These are phyloP conservation scores for Davidsoniella eucalypti DNA, from an alignment of 2,329 filamentous ascomycete species.

Conservation along the genomic window DNA sequence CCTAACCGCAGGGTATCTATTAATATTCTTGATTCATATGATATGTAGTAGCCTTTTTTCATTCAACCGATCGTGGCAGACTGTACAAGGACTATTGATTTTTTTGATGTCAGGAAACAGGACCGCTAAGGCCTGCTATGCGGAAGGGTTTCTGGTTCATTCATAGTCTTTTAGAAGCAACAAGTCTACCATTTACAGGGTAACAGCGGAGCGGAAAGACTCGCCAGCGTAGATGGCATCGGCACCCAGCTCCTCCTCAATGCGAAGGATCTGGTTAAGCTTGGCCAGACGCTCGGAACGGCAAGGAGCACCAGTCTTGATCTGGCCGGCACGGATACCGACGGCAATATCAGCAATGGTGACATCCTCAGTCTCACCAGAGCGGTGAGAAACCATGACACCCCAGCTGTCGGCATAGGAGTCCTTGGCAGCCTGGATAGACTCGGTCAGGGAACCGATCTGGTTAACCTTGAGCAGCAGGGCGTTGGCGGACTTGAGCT, in stretches of 20 bases:
- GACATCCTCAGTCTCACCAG: constrained; percentile 98
- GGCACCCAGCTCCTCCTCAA: constrained; percentile 94
- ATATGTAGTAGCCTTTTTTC: too few relatives aligned
- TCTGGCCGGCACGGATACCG: constrained; percentile 89
- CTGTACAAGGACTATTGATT: not conserved
- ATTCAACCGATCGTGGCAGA: too few relatives aligned
- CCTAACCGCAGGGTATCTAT: constrained; percentile 11
- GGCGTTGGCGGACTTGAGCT: constrained; percentile 96
- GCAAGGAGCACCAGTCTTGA: constrained; percentile 95
- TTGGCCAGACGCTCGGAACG: constrained; percentile 97
- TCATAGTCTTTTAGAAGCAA: constrained; percentile 5
- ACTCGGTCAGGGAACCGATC: constrained; percentile 97
- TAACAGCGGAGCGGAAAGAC: constrained; percentile 83
- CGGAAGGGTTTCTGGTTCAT: constrained; percentile 12
- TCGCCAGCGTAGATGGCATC: constrained; percentile 82
- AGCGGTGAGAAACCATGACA: constrained; percentile 99
- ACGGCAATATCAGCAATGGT: constrained; percentile 98
- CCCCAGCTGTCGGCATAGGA: constrained; percentile 92
- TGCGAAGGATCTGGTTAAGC: constrained; percentile 99
- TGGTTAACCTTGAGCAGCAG: constrained; percentile 99
- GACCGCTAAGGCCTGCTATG: constrained; percentile 8
- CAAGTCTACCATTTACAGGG: constrained; percentile 44
- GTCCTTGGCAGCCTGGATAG: constrained; percentile 98
- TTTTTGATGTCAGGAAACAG: constrained; percentile 8
- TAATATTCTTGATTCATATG: constrained; percentile 11